These are phyloP conservation scores for Apiospora aurea DNA, from an alignment of 2,329 filamentous ascomycete genomes.

Conservation along the genomic window DNA sequence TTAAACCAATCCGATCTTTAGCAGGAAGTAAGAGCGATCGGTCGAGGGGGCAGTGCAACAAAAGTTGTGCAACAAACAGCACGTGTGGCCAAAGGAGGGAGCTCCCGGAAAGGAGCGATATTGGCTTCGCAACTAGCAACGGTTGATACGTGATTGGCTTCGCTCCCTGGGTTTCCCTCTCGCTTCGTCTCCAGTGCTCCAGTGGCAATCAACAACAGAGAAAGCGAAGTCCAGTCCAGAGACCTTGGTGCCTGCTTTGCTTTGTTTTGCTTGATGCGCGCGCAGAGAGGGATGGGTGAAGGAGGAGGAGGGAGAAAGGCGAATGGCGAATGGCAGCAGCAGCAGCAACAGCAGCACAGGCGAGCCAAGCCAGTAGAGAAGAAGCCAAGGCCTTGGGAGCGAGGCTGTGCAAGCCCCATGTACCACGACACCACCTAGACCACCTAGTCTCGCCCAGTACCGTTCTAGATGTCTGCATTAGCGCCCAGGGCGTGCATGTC, in stretches of 20 bases:
- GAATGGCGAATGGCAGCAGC: not conserved
- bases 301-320: not conserved
- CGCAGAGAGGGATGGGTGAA: not conserved
- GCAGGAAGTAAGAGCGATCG: not conserved
- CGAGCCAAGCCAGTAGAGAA: slow-evolving; percentile 4
- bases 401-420: slow-evolving; percentile 20
- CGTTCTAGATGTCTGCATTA: slow-evolving; percentile 17
- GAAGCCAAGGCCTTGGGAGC: slow-evolving; percentile 13
- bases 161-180: not conserved
- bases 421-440: slow-evolving; percentile 12
- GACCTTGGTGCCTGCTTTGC: not conserved
- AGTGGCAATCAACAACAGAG: slow-evolving; percentile 3
- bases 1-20: not conserved
- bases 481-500: slow-evolving; percentile 20
- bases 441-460: not conserved
- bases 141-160: not conserved
- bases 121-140: not conserved
- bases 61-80: not conserved
- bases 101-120: not conserved
- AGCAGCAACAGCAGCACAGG: not conserved
- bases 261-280: not conserved
- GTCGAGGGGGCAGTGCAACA: slow-evolving; percentile 17
- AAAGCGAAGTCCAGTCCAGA: not conserved
- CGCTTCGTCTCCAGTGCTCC: not conserved
- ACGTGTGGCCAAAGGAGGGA: not conserved